phyloP scores from a whole-genome alignment of 805 yeast genomes.

The Kuraishia molischiana region DNA sequence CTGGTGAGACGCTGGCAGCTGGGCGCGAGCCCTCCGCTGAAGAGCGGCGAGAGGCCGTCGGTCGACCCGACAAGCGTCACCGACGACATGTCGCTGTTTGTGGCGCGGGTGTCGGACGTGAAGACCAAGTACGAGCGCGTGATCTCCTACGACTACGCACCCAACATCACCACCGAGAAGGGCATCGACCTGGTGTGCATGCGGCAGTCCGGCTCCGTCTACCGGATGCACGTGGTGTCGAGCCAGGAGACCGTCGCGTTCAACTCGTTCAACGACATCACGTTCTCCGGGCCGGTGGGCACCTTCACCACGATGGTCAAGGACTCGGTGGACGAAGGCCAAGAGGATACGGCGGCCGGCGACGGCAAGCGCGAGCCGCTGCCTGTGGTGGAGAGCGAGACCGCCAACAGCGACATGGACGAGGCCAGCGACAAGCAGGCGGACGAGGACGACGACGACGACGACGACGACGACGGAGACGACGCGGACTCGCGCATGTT shows the following conservation, averaged over 20 bases:
- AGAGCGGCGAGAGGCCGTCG: slow-evolving; percentile 11
- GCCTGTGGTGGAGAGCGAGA: background rate
- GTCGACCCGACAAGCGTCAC: slow-evolving; percentile 5
- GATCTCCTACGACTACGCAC: slow-evolving; percentile 77
- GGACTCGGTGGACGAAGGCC: slow-evolving; percentile 14
- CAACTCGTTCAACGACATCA: slow-evolving; percentile 59
- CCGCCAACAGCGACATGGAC: slow-evolving; percentile 2
- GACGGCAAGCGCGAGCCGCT: slow-evolving; percentile 1
- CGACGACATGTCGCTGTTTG: slow-evolving; percentile 45
- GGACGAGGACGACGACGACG: slow-evolving; percentile 20
- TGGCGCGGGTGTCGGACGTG: slow-evolving; percentile 65
- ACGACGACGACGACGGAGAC: slow-evolving; percentile 17
- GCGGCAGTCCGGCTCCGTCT: slow-evolving; percentile 85
- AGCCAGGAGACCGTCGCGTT: slow-evolving; percentile 54
- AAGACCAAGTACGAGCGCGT: slow-evolving; percentile 74
- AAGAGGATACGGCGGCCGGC: slow-evolving; percentile 1
- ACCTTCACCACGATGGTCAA: slow-evolving; percentile 33
- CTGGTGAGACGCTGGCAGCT: slow-evolving; percentile 73
- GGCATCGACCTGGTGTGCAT: slow-evolving; percentile 70
- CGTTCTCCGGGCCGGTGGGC: slow-evolving; percentile 51
- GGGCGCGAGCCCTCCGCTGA: slow-evolving; percentile 40
- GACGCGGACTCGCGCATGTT: slow-evolving; percentile 10
- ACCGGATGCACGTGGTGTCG: slow-evolving; percentile 66
- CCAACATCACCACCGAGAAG: slow-evolving; percentile 35
- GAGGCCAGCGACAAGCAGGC: slow-evolving; percentile 6